Base-by-base conservation (phyloP, 345 rosid genomes). In the Cardamine chenopodiifolia region DNA sequence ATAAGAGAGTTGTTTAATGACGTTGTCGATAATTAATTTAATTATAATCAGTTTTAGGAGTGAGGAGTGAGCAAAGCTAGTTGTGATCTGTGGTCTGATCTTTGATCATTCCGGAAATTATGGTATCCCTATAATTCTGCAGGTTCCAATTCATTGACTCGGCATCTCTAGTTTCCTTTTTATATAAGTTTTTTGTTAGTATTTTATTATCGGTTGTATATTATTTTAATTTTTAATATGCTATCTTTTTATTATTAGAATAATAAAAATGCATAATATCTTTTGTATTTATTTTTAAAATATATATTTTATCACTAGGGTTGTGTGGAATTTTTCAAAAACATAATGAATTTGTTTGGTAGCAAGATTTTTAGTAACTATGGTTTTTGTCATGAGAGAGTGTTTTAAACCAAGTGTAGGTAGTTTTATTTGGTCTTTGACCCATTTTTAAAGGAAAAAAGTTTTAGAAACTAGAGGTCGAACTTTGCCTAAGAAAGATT, bases 11-110 rank as follows among this genome's bases (percentile, higher is more conserved):
- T 55, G 70, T 20, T 60, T 53, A 60, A 20, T 75, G 74, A 76
- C 35, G 69, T 28, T 75, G 74, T 68, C 35, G 64, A n/a, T 70
- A 2, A 15, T 76, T 62, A 17, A 54, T 14, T 69, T 39, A 52
- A 35, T 3, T 67, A 32, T 44, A 61, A 70, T 45, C 5, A 47
- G 20, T 35, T 34, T 12, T 45, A 62, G 65, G 64, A 76, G 79
- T 76, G 59, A 62, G 5, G 42, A 76, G 66, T 70, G 66, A 76
- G 71, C 60, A 76, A 75, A 68, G 42, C 79, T 76, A 76, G 32
- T 62, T 50, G 35, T 48, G 78, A 56, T 20, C 8, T 63, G 40
- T 66, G 61, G 49, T 68, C 57, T 15, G 78, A 72, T 72, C 76
- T 53, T 17, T 62, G 44, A 19, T 23, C 15, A 15, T 50, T 52